Percentiles rank a stretch among this genome's conserved stretches.
Conservation (phyloP, 495 filamentous ascomycete species). For the Trichodelitschia bisporula region DNA sequence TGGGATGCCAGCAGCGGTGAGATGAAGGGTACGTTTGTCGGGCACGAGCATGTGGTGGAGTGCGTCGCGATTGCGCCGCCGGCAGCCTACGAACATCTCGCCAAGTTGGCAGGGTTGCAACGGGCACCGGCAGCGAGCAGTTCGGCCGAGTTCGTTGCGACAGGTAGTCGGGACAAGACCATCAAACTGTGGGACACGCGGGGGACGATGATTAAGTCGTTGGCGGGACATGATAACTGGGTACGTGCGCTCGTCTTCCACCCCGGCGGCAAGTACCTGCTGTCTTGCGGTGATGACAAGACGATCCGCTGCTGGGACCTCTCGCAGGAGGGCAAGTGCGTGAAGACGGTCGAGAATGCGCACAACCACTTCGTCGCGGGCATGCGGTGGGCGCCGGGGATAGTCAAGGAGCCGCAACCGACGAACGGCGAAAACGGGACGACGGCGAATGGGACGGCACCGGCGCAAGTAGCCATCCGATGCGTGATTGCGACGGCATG, state of each 20-base stretch:
- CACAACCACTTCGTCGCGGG: constrained; percentile 78
- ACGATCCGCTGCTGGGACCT: constrained; percentile 91
- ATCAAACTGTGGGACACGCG: constrained; percentile 78
- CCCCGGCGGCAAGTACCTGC: constrained; percentile 76
- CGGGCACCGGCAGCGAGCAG: constrained; percentile 50
- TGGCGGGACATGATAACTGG: constrained; percentile 93
- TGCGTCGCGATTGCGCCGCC: constrained; percentile 79
- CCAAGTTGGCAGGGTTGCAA: constrained; percentile 60
- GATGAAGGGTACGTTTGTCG: constrained; percentile 54
- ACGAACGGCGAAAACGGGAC: constrained; percentile 16
- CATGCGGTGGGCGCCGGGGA: constrained; percentile 72
- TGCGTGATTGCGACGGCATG: constrained; percentile 42
- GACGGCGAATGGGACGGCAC: constrained; percentile 20
- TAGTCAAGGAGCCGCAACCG: constrained; percentile 25
- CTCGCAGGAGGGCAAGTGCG: constrained; percentile 68
- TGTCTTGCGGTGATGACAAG: constrained; percentile 75
- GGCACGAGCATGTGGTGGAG: constrained; percentile 75
- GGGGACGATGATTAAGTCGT: constrained; percentile 66
- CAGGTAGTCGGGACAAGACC: constrained; percentile 72
- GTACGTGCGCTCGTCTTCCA: constrained; percentile 73
- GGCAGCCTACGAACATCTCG: constrained; percentile 48
- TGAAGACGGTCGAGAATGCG: constrained; percentile 54
- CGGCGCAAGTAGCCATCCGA: constrained; percentile 24
- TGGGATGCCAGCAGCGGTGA: constrained; percentile 66
- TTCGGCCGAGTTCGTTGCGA: constrained; percentile 74